phyloP scores from a whole-genome alignment of 352 stramenopile species.

The Phytophthora colocasiae region DNA sequence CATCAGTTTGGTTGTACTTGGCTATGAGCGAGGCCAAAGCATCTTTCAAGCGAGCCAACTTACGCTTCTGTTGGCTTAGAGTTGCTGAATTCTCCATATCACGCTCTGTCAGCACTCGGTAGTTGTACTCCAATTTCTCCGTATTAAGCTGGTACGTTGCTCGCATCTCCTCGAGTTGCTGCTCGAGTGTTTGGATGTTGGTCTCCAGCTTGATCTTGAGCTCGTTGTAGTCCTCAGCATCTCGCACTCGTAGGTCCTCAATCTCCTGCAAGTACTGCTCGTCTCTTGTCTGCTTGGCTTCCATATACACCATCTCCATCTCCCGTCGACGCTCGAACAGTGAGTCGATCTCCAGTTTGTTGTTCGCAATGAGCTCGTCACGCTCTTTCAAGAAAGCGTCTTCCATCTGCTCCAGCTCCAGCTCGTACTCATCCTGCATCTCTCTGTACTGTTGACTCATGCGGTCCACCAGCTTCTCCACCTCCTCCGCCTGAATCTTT shows the following conservation, averaged over 20 bases:
- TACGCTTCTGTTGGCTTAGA: conserved; percentile 93
- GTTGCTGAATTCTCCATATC: conserved; percentile 96
- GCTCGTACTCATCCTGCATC: conserved; percentile 94
- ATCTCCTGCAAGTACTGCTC: conserved; percentile 93
- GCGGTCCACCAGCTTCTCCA: conserved; percentile 88
- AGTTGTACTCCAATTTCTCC: conserved; percentile 98
- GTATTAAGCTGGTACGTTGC: conserved; percentile 97
- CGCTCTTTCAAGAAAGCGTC: conserved; percentile 94
- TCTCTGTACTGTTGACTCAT: conserved; percentile 94
- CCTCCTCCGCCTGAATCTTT: conserved; percentile 90
- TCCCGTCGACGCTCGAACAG: conserved; percentile 93
- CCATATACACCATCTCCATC: conserved; percentile 95
- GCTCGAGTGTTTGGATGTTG: conserved; percentile 96
- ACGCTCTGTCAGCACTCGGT: conserved; percentile 93
- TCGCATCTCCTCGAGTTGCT: conserved; percentile 96
- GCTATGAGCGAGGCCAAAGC: conserved; percentile 87
- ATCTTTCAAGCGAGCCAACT: conserved; percentile 93
- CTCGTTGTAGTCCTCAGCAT: conserved; percentile 95
- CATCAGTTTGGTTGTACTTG: conserved; percentile 94
- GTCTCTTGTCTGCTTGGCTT: conserved; percentile 90
- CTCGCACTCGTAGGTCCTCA: conserved; percentile 89
- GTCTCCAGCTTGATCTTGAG: conserved; percentile 97
- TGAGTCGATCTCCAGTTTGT: conserved; percentile 93
- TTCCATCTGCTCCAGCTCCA: conserved; percentile 94
- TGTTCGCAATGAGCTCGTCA: conserved; percentile 88